These are phyloP conservation scores for Capniomyces stellatus DNA, from an alignment of 371 early-diverging fungal genomes.

Conservation along the genomic window DNA sequence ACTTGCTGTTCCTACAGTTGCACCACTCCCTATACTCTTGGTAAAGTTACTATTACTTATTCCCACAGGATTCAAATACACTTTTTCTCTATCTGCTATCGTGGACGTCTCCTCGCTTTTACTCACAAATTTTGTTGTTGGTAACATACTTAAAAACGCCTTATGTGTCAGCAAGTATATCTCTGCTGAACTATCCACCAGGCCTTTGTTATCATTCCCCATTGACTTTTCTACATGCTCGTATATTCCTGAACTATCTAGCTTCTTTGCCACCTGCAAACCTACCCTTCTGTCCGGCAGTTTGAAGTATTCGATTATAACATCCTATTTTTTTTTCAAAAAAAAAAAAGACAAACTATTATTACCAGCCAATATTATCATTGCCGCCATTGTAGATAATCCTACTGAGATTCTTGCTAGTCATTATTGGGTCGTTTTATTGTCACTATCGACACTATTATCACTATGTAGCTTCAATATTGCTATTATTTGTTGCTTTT, in stretches of 20 bases:
- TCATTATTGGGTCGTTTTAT: too few species aligned
- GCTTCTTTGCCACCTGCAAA: constrained; percentile 1
- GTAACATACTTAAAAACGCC: not conserved
- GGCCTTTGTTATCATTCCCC: not conserved
- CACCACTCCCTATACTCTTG: not conserved
- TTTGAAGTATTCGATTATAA: not conserved
- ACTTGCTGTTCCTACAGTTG: too few species aligned
- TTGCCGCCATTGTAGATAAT: too few species aligned
- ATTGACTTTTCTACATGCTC: not conserved
- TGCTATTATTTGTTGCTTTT: too few species aligned
- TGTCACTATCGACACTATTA: too few species aligned
- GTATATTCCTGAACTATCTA: not conserved
- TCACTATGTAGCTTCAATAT: too few species aligned
- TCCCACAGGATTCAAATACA: too few species aligned
- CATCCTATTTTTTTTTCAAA: not conserved
- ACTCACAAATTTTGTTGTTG: not conserved
- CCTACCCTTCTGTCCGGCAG: not conserved
- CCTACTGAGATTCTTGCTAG: too few species aligned
- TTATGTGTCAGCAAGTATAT: not conserved
- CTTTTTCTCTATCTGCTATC: too few species aligned
- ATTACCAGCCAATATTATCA: too few species aligned
- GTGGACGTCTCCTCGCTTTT: too few species aligned
- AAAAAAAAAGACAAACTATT: too few species aligned
- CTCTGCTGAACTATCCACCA: not conserved
- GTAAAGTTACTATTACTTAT: not conserved